phyloP scores from a whole-genome alignment of 2,329 filamentous ascomycete species.

The Ceratocystis ficicola region DNA sequence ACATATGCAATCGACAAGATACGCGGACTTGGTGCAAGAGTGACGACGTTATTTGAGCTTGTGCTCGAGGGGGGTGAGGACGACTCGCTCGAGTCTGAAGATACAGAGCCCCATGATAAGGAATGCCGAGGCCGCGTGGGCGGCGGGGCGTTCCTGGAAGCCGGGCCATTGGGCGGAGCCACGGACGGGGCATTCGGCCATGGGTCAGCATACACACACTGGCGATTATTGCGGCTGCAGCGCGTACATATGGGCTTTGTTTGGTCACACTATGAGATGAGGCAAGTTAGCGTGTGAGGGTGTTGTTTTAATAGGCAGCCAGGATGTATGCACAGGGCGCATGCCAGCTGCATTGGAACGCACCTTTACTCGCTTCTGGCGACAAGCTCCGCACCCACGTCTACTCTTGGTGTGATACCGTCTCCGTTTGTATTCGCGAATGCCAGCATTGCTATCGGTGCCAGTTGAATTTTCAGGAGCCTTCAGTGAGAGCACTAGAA shows the following conservation, averaged over 20 bases:
- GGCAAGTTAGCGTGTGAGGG: neutral
- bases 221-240: slow-evolving; percentile 23
- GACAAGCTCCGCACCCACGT: slow-evolving; percentile 24
- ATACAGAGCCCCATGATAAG: neutral
- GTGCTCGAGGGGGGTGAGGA: neutral
- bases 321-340: neutral
- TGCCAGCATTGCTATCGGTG: neutral
- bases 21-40: slow-evolving; percentile 11
- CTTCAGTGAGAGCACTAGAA: slow-evolving; percentile 18
- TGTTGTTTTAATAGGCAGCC: neutral
- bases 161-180: neutral
- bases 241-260: slow-evolving; percentile 24
- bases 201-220: slow-evolving; percentile 21
- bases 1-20: slow-evolving; percentile 17
- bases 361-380: slow-evolving; percentile 26
- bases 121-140: neutral
- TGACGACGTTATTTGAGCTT: neutral
- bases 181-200: neutral
- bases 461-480: slow-evolving; percentile 6
- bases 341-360: slow-evolving; percentile 3
- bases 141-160: neutral
- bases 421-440: slow-evolving; percentile 21
- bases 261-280: slow-evolving; percentile 24
- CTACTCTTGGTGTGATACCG: slow-evolving; percentile 21
- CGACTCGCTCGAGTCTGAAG: slow-evolving; percentile 6